A percentile compares a stretch with the other conserved stretches of the same genome.
These are phyloP conservation scores for Cytospora leucostoma DNA, from an alignment of 2,329 filamentous ascomycete genomes.

Conservation along the genomic window DNA sequence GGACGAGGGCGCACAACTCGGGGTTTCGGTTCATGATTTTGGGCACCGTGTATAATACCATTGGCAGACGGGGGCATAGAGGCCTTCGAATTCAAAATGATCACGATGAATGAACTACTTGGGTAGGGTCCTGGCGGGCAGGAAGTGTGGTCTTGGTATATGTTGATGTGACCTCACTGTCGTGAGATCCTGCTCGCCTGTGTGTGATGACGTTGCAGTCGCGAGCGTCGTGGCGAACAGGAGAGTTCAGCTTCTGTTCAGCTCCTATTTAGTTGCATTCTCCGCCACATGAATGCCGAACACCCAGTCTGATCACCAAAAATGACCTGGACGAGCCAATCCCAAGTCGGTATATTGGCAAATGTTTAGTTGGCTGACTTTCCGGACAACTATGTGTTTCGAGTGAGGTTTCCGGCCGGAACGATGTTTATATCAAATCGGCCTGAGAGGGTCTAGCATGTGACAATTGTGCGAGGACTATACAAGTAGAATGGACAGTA, in stretches of 20 bases:
- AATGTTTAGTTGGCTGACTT: neutral
- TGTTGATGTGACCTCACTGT: neutral
- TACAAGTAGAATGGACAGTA: neutral
- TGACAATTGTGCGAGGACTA: slow-evolving; percentile 1
- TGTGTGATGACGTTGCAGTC: slow-evolving; percentile 24
- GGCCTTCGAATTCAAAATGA: slow-evolving; percentile 22
- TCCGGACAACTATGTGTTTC: neutral
- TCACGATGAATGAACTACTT: slow-evolving; percentile 14
- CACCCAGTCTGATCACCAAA: neutral
- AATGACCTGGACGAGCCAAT: neutral
- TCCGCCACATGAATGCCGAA: neutral
- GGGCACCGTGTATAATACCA: slow-evolving; percentile 34
- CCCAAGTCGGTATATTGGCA: neutral
- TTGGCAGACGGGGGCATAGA: slow-evolving; percentile 21
- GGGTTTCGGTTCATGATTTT: slow-evolving; percentile 10
- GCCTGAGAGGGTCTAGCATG: slow-evolving; percentile 1
- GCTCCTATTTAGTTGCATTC: neutral
- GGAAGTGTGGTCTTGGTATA: neutral
- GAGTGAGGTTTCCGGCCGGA: neutral
- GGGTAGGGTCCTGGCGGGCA: neutral
- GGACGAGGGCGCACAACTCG: slow-evolving; percentile 17
- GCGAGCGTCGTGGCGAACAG: slow-evolving; percentile 8
- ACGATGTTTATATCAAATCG: neutral
- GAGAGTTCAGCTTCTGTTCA: slow-evolving; percentile 1
- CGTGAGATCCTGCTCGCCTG: neutral